Conservation (phyloP, 768 basidiomycete genomes). For the Tulasnella sp. region DNA sequence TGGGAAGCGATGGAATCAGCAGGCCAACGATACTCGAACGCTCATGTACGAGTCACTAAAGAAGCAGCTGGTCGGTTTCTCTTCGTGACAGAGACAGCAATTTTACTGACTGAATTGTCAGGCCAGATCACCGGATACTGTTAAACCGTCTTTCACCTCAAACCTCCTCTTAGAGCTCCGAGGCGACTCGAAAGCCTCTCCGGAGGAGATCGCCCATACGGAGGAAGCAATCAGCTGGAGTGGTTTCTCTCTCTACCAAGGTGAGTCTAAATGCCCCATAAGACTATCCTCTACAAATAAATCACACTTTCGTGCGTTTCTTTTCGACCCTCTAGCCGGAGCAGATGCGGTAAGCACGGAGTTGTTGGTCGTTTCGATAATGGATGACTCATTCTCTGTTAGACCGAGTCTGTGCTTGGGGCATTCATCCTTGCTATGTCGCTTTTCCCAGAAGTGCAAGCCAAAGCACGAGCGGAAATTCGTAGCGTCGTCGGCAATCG, state of each 20-base stretch:
- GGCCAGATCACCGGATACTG: not conserved
- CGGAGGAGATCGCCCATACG: not conserved
- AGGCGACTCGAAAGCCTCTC: not conserved
- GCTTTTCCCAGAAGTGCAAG: slow-evolving; percentile 23
- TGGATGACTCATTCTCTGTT: not conserved
- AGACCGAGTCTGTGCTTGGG: slow-evolving; percentile 19
- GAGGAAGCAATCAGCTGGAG: not conserved
- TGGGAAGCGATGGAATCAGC: not conserved
- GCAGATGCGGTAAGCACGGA: not conserved
- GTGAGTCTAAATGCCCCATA: not conserved
- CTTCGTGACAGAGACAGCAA: not conserved
- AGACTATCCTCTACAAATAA: not conserved
- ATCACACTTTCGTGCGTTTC: not conserved
- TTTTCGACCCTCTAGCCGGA: not conserved
- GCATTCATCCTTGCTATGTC: slow-evolving; percentile 31
- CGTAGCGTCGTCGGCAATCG: slow-evolving; percentile 9
- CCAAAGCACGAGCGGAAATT: slow-evolving; percentile 20
- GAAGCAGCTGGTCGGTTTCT: not conserved
- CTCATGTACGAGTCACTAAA: not conserved
- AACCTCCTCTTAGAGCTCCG: not conserved
- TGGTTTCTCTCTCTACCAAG: not conserved
- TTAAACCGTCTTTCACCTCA: not conserved
- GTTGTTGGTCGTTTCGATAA: not conserved
- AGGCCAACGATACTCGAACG: not conserved
- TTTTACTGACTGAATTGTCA: not conserved